Evolutionary conservation across 345 rosid species (phyloP).

Genomic region (Microcos paniculata): DNA sequence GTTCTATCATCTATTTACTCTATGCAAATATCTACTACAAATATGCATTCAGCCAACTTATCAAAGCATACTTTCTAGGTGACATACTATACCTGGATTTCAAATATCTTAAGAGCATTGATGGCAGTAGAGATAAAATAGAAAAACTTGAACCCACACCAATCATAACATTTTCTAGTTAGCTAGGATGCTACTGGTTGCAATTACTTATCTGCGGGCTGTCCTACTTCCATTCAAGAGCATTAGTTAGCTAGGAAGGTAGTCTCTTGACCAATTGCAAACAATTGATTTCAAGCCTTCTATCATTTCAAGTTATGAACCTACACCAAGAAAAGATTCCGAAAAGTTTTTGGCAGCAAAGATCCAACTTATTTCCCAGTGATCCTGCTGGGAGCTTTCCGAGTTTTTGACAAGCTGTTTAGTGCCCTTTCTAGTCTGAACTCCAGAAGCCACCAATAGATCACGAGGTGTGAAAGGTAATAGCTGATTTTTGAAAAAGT

Average conservation of each 20-base stretch:
- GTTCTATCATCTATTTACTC: background rate
- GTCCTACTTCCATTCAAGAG: background rate
- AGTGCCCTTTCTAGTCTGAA: conserved; percentile 1
- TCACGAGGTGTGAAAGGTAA: conserved; percentile 15
- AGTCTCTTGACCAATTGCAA: background rate
- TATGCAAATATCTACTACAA: background rate
- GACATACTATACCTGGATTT: background rate
- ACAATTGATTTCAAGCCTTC: background rate
- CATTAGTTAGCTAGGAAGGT: background rate
- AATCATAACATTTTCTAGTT: background rate
- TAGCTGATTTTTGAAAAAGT: background rate
- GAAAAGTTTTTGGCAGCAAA: background rate
- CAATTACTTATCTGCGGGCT: background rate
- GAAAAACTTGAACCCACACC: background rate
- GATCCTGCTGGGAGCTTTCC: background rate
- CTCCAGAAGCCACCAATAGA: conserved; percentile 1
- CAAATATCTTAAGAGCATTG: background rate
- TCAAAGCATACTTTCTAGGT: background rate
- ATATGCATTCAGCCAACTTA: background rate
- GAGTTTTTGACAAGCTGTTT: background rate
- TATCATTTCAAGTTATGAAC: background rate
- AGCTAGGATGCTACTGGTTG: background rate
- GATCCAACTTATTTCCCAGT: background rate
- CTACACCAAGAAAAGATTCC: background rate
- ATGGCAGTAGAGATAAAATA: background rate